phyloP scores from a whole-genome alignment of 2,329 filamentous ascomycete species.

The Thelonectria blattea region DNA sequence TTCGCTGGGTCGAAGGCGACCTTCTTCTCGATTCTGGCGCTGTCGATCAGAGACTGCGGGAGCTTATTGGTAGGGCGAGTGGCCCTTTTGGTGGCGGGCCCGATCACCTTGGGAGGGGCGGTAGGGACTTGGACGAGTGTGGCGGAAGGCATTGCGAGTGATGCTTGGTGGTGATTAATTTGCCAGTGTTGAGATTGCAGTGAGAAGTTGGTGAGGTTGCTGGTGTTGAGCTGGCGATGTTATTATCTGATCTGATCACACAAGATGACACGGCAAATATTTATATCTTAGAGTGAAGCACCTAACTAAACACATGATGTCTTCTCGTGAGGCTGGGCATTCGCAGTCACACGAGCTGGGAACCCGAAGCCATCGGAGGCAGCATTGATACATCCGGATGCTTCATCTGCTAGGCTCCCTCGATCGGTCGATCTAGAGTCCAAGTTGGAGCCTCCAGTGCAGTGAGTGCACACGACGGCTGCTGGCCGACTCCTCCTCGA shows the following conservation, averaged over 20 bases:
- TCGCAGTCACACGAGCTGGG: neutral
- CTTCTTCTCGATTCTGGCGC: constrained; percentile 16
- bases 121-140: neutral
- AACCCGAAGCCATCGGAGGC: neutral
- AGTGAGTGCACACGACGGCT: no score
- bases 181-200: neutral
- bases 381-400: neutral
- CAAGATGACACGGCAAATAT: neutral
- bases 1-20: constrained; percentile 56
- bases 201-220: neutral
- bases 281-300: neutral
- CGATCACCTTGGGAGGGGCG: constrained; percentile 31
- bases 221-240: neutral
- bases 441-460: neutral
- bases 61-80: constrained; percentile 36
- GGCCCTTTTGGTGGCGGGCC: constrained; percentile 37
- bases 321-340: neutral
- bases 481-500: no score
- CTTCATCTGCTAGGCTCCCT: neutral
- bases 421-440: no score
- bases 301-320: neutral
- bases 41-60: constrained; percentile 39
- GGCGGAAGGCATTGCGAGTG: constrained; percentile 6
- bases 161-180: neutral
- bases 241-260: neutral